Percentiles rank a stretch among this genome's conserved stretches.
phyloP scores from a whole-genome alignment of 345 rosid species.

The Luvunga scandens region DNA sequence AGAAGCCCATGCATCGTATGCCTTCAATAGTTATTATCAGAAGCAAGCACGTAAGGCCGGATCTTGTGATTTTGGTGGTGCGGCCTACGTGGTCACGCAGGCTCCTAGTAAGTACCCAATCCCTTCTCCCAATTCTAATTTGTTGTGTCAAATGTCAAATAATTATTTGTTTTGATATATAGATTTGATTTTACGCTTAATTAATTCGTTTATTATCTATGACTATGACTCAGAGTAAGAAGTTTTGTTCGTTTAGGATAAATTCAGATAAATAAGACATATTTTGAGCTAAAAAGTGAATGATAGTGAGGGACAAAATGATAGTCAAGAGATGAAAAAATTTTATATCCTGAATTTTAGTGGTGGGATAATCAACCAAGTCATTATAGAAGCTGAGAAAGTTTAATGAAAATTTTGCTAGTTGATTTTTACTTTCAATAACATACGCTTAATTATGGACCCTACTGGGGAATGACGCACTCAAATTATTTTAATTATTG shows the following conservation, averaged over 20 bases:
- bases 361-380: neutral
- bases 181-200: too few species aligned
- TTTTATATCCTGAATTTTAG: too few species aligned
- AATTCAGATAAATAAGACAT: neutral
- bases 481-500: too few species aligned
- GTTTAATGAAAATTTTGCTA: neutral
- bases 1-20: constrained; percentile 83
- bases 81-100: constrained; percentile 66
- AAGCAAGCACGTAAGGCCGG: constrained; percentile 61
- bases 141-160: too few species aligned
- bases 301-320: neutral
- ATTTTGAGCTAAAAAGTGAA: neutral
- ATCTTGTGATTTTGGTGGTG: constrained; percentile 69
- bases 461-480: too few species aligned
- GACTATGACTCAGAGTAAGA: too few species aligned
- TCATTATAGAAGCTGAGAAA: neutral
- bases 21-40: constrained; percentile 89
- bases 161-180: too few species aligned
- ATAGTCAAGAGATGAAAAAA: neutral
- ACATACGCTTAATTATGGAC: too few species aligned
- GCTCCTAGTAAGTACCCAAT: constrained; percentile 57
- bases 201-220: too few species aligned
- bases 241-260: too few species aligned
- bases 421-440: too few species aligned
- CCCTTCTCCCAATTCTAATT: neutral